Base-by-base conservation (phyloP, 805 yeast genomes). In the Geotrichum ghanense region DNA sequence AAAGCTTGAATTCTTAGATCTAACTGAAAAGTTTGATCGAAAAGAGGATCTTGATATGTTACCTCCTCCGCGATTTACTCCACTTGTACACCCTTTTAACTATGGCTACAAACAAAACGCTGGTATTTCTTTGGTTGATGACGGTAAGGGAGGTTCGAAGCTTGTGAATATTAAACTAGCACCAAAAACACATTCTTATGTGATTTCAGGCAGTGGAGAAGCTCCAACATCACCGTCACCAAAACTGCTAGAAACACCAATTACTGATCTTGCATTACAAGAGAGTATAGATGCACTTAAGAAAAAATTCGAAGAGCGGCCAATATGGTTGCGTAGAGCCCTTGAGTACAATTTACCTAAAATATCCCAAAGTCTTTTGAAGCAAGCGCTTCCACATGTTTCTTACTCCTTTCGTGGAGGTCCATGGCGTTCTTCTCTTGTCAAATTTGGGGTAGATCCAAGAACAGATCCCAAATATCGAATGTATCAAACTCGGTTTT, bases 341-440 rank as follows among this genome's bases (percentile, higher is more conserved):
- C 45, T 60, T 16, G 56, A 57, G n/a, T 51, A 53, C 12, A 44
- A 49, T 23, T 34, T 59, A n/a, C 45, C 53, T 12, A 45, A 39
- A 2, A 50, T 69, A 56, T 47, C 66, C 62, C 52, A 66, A 62
- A 54, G 61, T 62, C 57, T 77, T 57, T 52, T 90, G 41, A 79
- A 83, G 54, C 79, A 75, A 51, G 94, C 96, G 0, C 62, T 92
- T 44, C 95, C 97, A 0, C 81, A 84, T 60, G 83, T 87, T 0
- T 74, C 95, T 0, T 92, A 79, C 60, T 74, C 86, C 39, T 83
- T 79, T 60, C 78, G 83, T 31, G 83, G 83, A 57, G 98, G 98
- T 0, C 98, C 97, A 0, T 92, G 95, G 95, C 73, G 97, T 55
- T 87, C 86, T 50, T 77, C 92, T 9, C 87, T 82, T 60, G 79